Base-by-base conservation (phyloP, 148 eudicot species). In the Rhododendron williamsianum region DNA sequence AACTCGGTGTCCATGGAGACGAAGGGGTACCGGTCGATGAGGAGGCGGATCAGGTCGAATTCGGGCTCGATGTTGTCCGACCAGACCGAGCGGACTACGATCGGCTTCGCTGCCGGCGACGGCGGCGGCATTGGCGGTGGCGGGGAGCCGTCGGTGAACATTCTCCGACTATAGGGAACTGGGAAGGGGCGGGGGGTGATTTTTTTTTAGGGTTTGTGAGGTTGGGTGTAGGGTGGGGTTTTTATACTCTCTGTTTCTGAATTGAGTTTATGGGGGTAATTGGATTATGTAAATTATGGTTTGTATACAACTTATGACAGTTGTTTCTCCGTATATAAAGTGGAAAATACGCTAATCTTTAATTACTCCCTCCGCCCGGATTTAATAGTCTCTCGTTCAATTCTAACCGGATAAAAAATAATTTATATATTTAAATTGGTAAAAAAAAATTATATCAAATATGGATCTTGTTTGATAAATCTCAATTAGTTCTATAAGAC, bases 1-100 rank as follows among this genome's bases (percentile, higher is more conserved):
- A 91, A 92, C 51, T 92, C 94, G 0, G 92, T 92, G 51, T 92
- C 93, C 94, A 90, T 90, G 6, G 92, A 82, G 10, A 93, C 85
- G 74, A 76, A 90, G 6, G 89, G 87, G 67, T 16, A 92, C 0
- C 69, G 86, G 35, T 90, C 91, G 86, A 91, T 49, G 10, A 82
- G 6, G 1, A 21, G 9, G 3, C 92, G 84, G 54, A 92, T 91
- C 10, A 91, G 48, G 1, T 3, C 11, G 81, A 92, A 91, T 63
- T 92, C 94, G 9, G n/a, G 60, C 7, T 90, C 91, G 9, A 90
- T 51, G 60, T 92, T 92, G 48, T 60, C 11, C 7, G 91, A 84
- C 93, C 93, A 92, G 3, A 92, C 94, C 3, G 91, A 87, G 0
- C 94, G 90, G 23, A 91, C 71, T 33, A 72, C 54, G 43, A 89